These are phyloP conservation scores for Jackrogersella multiformis DNA, from an alignment of 495 filamentous ascomycete species.

Conservation along the genomic window DNA sequence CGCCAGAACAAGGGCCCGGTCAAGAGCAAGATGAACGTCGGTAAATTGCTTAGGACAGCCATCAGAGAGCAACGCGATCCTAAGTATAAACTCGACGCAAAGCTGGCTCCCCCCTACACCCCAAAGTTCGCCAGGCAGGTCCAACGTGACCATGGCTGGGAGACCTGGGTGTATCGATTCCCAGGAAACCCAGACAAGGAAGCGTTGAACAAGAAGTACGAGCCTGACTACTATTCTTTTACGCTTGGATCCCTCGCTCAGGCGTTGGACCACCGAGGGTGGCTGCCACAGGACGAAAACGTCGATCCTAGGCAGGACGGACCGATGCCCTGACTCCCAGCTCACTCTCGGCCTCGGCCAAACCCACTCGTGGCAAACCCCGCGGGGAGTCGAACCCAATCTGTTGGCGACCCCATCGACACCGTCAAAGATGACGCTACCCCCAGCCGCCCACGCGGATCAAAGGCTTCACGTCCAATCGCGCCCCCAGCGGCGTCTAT, in stretches of 20 bases:
- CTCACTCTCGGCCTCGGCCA: no score
- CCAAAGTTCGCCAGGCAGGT: slow-evolving; percentile 1
- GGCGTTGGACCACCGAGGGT: neutral
- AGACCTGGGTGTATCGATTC: neutral
- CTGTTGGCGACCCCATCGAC: no score
- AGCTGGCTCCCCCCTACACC: neutral
- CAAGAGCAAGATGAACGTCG: neutral
- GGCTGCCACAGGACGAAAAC: neutral
- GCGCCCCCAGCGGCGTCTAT: no score
- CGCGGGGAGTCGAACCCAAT: no score
- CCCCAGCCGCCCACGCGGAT: no score
- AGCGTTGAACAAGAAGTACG: neutral
- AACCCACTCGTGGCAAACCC: no score
- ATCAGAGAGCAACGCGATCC: neutral
- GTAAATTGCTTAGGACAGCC: neutral
- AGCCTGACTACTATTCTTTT: neutral
- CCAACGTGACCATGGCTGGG: neutral
- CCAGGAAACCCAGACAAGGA: neutral
- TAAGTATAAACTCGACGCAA: neutral
- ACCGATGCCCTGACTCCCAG: no score
- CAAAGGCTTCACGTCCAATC: no score
- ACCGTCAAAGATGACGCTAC: no score
- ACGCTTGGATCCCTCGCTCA: neutral
- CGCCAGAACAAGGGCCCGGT: slow-evolving; percentile 16
- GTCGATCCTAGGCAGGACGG: neutral